Evolutionary conservation across 768 basidiomycete species (phyloP), one percentile per base, ranked within the genome.

Genomic region (Tricholoma furcatifolium): DNA sequence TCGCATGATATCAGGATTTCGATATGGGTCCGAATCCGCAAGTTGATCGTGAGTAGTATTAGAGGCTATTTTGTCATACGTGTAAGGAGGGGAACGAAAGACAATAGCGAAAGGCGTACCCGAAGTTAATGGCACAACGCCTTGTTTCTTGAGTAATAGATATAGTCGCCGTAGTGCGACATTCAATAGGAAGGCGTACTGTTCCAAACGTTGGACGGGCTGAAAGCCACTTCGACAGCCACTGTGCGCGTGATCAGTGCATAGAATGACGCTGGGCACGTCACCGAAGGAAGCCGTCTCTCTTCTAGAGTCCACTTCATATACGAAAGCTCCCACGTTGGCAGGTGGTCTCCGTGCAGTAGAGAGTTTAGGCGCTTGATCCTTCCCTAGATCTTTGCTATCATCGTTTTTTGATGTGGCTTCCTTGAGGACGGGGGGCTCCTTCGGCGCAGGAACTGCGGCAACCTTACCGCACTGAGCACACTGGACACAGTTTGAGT

Each of bases 141-240:
- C 94, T 62, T 91, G 84, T 71, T 90, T 89, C 76, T 89, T 91
- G 63, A 92, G 72, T 34, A 91, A 79, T 27, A 91, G 80, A 70
- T 94, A 98, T 48, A 99, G 75, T 63, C 96, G 81, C 59, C 95
- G 79, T 50, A 99, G 76, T 17, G 96, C 97, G 20, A 98, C 97
- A 65, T 98, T 98, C 47, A 99, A 75, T 51, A 99, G 72, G 77
- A 95, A 99, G 2, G 97, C 92, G 68, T 97, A 99, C 66, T 99
- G 97, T 74, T 99, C 97, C 58, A 99, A 72, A 51, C 96, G 79
- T 55, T 95, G 93, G 14, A 97, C 97, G 15, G 91, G 79, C 64
- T 91, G 89, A 70, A 98, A 98, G 10, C 95, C 93, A 20, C 70
- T 64, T 51, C 82, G 75, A 62, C 87, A 91, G 14, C 79, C 80